Evolutionary conservation across 257 asterid species (phyloP), one percentile per base, ranked within the genome.

Genomic region (Cynanchum wilfordii): DNA sequence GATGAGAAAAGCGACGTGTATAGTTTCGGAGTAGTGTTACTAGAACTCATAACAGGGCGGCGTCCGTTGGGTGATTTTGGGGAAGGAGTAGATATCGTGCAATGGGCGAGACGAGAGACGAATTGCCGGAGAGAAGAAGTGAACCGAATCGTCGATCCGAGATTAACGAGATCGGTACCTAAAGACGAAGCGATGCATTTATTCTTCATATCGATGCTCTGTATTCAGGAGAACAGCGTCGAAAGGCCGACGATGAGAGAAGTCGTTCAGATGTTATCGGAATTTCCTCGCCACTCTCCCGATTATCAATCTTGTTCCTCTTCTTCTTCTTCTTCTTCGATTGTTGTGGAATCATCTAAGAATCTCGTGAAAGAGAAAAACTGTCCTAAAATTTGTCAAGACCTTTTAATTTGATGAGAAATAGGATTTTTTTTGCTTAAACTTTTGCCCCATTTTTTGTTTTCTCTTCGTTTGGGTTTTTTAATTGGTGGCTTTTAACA

Each of bases 181-280:
- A 81, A 78, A 71, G 97, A 91, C 2, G 98, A 91, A 71, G 91
- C 96, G 22, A 84, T 84, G 89, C 98, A 93, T 80, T 65, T 93
- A 71, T 91, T 89, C 85, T 93, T 93, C 85, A 80, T 93, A 7
- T 91, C 98, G 67, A 89, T 93, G 96, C 95, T 93, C n/a, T 91
- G 98, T 79, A 71, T 86, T 24, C 98, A 93, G 73, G 97, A 91
- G 30, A 88, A 88, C 73, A 91, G 95, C 70, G 87, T 93, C 59
- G 98, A 93, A 73, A 81, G 98, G 36, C 98, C 98, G 47, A 86
- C 91, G 29, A 89, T 91, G 98, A 82, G 98, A 54, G 98, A 93
- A 82, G 98, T 93, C 27, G 95, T 91, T 80, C 97, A 93, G 77
- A 93, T 93, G 97, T 78, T 93, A 16, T 91, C 96, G 1, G 97